Conservation (phyloP, 768 basidiomycete genomes). For the Leccinum pellstonianum region DNA sequence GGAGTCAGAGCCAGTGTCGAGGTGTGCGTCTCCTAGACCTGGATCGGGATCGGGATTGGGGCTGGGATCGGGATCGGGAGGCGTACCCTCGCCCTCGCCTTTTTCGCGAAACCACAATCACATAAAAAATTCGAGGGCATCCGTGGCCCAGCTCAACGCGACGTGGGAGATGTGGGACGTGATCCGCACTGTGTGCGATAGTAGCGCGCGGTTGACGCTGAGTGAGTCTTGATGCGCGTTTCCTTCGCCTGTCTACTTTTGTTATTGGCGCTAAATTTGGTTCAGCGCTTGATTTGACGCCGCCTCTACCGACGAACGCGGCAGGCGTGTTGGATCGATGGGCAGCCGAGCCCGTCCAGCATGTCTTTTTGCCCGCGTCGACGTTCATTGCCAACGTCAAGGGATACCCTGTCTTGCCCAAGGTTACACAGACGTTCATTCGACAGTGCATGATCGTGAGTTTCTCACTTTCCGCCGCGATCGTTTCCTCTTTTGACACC, state of each 20-base stretch:
- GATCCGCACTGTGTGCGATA: slow-evolving; percentile 86
- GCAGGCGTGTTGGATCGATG: slow-evolving; percentile 80
- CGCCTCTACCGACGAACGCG: slow-evolving; percentile 76
- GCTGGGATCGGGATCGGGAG: not conserved
- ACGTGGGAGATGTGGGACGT: slow-evolving; percentile 99
- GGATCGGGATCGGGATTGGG: not conserved
- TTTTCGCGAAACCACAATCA: slow-evolving; percentile 23
- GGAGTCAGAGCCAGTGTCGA: not conserved
- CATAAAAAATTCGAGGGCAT: slow-evolving; percentile 34
- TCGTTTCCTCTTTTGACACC: too few species aligned
- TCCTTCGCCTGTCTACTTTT: not conserved
- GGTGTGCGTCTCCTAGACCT: slow-evolving; percentile 21
- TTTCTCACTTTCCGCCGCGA: slow-evolving; percentile 1
- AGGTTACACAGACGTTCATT: slow-evolving; percentile 88
- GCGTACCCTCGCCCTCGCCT: not conserved
- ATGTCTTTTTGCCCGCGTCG: slow-evolving; percentile 85
- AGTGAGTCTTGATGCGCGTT: slow-evolving; percentile 56
- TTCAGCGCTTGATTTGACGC: slow-evolving; percentile 87
- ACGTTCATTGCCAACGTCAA: slow-evolving; percentile 95
- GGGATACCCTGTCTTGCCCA: slow-evolving; percentile 95
- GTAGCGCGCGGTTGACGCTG: slow-evolving; percentile 68
- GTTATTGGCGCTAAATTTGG: not conserved
- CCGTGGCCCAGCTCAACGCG: slow-evolving; percentile 60
- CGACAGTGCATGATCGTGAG: slow-evolving; percentile 84
- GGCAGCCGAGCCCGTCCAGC: slow-evolving; percentile 90